Conservation (phyloP, 345 rosid genomes). For the Linum lewisii region DNA sequence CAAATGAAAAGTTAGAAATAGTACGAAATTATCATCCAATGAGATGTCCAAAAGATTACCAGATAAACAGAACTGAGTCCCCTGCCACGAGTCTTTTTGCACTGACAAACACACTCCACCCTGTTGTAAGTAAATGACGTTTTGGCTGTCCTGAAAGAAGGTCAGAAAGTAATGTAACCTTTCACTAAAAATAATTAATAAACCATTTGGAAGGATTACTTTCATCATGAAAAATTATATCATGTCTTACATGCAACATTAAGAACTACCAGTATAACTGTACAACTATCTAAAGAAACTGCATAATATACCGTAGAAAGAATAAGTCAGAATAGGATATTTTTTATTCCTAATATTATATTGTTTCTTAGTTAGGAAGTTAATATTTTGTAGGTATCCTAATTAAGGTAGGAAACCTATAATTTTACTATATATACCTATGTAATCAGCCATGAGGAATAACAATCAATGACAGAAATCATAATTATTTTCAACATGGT, state of each 20-base stretch:
- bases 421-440: too few species aligned
- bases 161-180: not conserved
- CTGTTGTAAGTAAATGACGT: constrained; percentile 47
- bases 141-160: constrained; percentile 41
- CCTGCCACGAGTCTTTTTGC: constrained; percentile 48
- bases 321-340: too few species aligned
- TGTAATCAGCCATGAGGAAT: too few species aligned
- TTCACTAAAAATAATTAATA: not conserved
- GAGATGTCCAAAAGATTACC: constrained; percentile 11
- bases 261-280: too few species aligned
- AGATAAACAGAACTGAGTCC: constrained; percentile 44
- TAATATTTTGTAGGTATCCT: too few species aligned
- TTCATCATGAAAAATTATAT: not conserved
- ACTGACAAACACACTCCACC: constrained; percentile 50
- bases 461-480: too few species aligned
- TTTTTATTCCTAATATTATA: too few species aligned
- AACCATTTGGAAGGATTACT: not conserved
- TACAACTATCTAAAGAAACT: not conserved
- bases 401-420: too few species aligned
- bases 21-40: not conserved
- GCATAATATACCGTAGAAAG: too few species aligned
- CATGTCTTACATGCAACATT: not conserved
- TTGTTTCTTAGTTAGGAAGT: too few species aligned
- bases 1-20: not conserved
- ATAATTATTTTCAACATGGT: too few species aligned